Evolutionary conservation across 306 rosid genomes (phyloP).

Genomic region (Adenanthera pavonina): DNA sequence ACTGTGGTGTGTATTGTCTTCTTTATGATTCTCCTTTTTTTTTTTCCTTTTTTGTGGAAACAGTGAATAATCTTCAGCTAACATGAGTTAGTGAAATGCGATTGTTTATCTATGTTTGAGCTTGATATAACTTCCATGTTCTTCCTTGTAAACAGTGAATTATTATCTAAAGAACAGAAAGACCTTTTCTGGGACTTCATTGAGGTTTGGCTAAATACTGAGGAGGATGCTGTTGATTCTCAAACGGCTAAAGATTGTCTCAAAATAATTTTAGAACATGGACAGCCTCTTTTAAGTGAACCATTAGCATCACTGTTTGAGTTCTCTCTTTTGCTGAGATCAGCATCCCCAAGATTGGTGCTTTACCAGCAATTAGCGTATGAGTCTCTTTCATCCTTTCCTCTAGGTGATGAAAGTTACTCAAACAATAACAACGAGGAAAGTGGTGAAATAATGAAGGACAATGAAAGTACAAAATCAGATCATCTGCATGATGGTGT

Average conservation of each 20-base stretch:
- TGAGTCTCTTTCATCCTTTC: conserved; percentile 86
- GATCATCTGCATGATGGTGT: conserved; percentile 58
- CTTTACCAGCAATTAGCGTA: conserved; percentile 82
- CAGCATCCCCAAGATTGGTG: conserved; percentile 84
- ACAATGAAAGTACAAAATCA: conserved; percentile 39
- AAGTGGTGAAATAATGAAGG: conserved; percentile 37
- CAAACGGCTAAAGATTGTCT: conserved; percentile 71
- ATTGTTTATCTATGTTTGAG: not conserved
- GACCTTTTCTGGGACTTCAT: conserved; percentile 79
- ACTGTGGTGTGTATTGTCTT: not conserved
- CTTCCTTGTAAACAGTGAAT: conserved; percentile 61
- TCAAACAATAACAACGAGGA: conserved; percentile 45
- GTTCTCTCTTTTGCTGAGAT: conserved; percentile 83
- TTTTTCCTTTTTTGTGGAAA: not conserved
- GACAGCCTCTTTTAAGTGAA: conserved; percentile 60
- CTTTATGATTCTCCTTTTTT: not conserved
- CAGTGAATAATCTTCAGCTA: not conserved
- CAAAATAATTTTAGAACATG: conserved; percentile 56
- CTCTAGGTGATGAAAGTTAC: conserved; percentile 59
- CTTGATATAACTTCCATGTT: conserved; percentile 28
- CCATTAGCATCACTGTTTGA: conserved; percentile 81
- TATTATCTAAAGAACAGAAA: conserved; percentile 69
- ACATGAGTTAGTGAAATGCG: not conserved
- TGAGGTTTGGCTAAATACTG: conserved; percentile 67
- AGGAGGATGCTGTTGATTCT: conserved; percentile 49